Base-by-base conservation (phyloP, 2,329 filamentous ascomycete species). In the Sporothrix humicola region DNA sequence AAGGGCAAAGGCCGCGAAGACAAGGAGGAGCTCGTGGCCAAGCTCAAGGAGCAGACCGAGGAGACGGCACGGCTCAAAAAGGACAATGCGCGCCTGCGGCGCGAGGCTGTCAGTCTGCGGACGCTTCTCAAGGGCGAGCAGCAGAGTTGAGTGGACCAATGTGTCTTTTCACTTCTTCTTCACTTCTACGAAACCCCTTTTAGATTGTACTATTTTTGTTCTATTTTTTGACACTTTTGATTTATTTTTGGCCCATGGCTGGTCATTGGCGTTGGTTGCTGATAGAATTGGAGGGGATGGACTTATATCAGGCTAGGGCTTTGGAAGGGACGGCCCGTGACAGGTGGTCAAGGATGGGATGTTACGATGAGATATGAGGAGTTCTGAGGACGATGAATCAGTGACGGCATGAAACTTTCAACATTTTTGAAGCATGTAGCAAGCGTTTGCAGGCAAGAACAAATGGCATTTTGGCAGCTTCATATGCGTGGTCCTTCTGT, bases 61-160 rank as follows among this genome's bases (percentile, higher is more conserved):
- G 95, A 98, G 82, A 88, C 90, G 73, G 90, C 89, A 37, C 88
- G 90, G 77, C 82, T 94, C 76, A 94, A 93, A 84, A 94, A 93
- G 82, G 95, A 98, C 81, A 97, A 97, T 80, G 89, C 91, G 73
- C 86, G 93, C 75, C 82, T 98, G 78, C 94, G 92, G 84, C 87
- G 94, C 78, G 94, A 97, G 84, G 90, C 95, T 79, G 88, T 92
- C 48, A 93, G 93, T 70, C 83, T 92, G 77, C 85, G 88, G 78
- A 85, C 89, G 66, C 79, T 87, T 76, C 78, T 89, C 73, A 88
- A 86, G 81, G 84, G 83, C 37, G 82, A 79, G 52, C 81, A 73
- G 20, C 46, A 76, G 17, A 3, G 44, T 5, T 56, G 37, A 3
- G 6, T 3, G 42, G 7, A 20, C 20, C 37, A 7, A 23, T 48